Evolutionary conservation across 768 basidiomycete genomes (phyloP).

Genomic region (Mycena kentingensis): DNA sequence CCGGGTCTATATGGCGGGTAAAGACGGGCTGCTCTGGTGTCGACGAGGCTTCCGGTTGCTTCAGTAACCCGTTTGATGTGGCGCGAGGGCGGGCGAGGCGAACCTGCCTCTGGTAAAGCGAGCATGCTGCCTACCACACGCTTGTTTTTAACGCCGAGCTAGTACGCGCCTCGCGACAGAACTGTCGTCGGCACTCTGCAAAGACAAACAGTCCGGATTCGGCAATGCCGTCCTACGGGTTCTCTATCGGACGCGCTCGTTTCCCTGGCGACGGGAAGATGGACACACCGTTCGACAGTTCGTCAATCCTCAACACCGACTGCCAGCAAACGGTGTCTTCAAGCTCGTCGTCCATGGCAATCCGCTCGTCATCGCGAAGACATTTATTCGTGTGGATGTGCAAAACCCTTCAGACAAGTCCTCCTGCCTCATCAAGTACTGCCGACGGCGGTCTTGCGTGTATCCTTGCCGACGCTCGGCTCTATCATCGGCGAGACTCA

Average conservation of each 20-base stretch:
- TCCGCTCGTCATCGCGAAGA: conserved; percentile 55
- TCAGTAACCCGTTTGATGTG: conserved; percentile 89
- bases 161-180: conserved; percentile 80
- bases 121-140: not conserved
- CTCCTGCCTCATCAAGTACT: conserved; percentile 1
- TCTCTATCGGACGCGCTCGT: conserved; percentile 74
- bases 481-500: conserved; percentile 14
- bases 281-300: conserved; percentile 77
- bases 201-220: conserved; percentile 59
- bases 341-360: conserved; percentile 62
- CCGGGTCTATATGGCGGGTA: conserved; percentile 80
- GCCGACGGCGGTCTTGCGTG: not conserved
- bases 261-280: conserved; percentile 59
- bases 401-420: not conserved
- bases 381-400: conserved; percentile 58
- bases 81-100: conserved; percentile 66
- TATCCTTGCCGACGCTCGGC: not conserved
- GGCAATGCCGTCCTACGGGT: conserved; percentile 66
- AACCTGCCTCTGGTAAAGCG: conserved; percentile 71
- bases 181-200: conserved; percentile 62
- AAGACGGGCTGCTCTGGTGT: conserved; percentile 73
- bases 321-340: conserved; percentile 69
- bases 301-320: conserved; percentile 71
- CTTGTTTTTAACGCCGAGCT: not conserved
- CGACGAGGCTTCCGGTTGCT: conserved; percentile 69